Base-by-base conservation (phyloP, 2,329 filamentous ascomycete species). In the Albifimbria verrucaria region DNA sequence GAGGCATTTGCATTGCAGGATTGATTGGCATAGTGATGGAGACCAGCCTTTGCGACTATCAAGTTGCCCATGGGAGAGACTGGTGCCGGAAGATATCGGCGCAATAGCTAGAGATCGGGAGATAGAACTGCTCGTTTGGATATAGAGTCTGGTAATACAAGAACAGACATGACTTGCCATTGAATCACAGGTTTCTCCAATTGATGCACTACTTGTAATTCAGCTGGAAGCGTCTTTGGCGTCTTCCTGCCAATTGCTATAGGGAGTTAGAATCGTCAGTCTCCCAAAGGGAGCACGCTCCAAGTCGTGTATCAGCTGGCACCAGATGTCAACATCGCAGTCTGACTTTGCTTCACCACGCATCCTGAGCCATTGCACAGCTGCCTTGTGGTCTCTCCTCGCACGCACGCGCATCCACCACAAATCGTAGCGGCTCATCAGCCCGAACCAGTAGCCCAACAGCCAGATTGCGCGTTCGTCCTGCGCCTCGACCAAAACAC, bases 1-100 rank as follows among this genome's bases (percentile, higher is more conserved):
- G 77, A 0, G 93, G 94, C 0, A 96, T 97, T 28, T 96, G 90
- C 65, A 80, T 95, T 12, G 93, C 93, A 1, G 90, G 91, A 0
- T 85, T 97, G 48, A 62, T 96, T 10, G 87, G 92, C 41, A 93
- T 97, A 80, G 78, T 76, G 2, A 78, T 97, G 69, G 93, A 97
- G 73, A 85, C 89, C 2, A 81, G 82, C 68, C 72, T 97, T 22
- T 99, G 94, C 69, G 78, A 80, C 47, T 96, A 89, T 81, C 92
- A 97, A 72, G 89, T 95, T 22, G 71, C 71, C n/a, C 86, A 87
- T 60, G 93, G 93, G 3, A 79, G 90, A 59, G 83, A 89, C 55
- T 92, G 83, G 77, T 93, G 89, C 65, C 81, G 76, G 55, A 39
- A 39, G 32, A 39, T 39, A 17, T 39, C 32, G 5, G 18, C 18